phyloP scores from a whole-genome alignment of 805 yeast genomes.

The Spathaspora sp. region DNA sequence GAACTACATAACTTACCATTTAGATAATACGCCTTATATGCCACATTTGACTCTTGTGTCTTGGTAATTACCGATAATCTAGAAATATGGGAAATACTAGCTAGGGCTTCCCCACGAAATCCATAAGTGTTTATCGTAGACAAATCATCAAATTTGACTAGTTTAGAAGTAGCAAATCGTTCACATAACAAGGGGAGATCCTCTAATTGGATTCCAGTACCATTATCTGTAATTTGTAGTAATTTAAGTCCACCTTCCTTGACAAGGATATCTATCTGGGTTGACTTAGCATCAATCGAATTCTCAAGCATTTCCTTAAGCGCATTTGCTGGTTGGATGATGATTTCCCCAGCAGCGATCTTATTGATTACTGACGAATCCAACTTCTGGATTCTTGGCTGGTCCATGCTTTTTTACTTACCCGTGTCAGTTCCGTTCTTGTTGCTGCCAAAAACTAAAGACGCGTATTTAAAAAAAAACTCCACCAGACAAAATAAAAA shows the following conservation, averaged over 20 bases:
- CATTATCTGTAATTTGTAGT: constrained; percentile 87
- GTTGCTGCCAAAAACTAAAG: background rate
- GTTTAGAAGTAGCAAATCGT: constrained; percentile 88
- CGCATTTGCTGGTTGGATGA: constrained; percentile 91
- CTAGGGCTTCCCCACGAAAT: constrained; percentile 94
- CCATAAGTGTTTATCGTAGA: constrained; percentile 75
- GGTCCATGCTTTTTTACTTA: background rate
- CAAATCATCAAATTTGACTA: constrained; percentile 72
- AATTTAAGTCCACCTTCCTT: constrained; percentile 90
- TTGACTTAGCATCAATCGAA: constrained; percentile 80
- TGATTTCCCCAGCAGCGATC: constrained; percentile 97
- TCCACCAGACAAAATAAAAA: background rate
- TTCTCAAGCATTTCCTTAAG: constrained; percentile 90
- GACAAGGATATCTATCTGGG: constrained; percentile 71
- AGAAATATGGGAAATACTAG: constrained; percentile 88
- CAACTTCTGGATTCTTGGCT: constrained; percentile 29
- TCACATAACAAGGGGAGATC: constrained; percentile 83
- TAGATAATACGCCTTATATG: constrained; percentile 64
- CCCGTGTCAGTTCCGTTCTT: background rate
- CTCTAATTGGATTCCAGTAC: constrained; percentile 68
- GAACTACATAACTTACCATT: constrained; percentile 59
- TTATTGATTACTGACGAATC: constrained; percentile 75
- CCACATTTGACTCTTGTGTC: constrained; percentile 55
- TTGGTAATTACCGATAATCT: constrained; percentile 79
- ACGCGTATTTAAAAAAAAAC: constrained; percentile 1